Base-by-base conservation (phyloP, 1,139 yeast genomes). In the Blastobotrys apis region DNA sequence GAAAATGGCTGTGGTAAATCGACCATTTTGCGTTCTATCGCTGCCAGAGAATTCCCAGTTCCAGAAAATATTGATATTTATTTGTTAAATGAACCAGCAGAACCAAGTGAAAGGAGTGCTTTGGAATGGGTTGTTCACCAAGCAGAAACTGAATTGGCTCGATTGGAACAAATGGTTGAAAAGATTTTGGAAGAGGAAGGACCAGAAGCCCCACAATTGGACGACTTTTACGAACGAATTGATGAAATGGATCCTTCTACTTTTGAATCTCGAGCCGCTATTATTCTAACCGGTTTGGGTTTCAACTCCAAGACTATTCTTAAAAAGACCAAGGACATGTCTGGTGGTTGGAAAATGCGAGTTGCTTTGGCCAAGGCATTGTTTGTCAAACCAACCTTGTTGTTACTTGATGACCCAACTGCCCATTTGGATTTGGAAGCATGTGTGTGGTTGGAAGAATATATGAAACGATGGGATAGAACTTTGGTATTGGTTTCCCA, bases 1-100 rank as follows among this genome's bases (percentile, higher is more conserved):
- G 97, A 90, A 71, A 92, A 92, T 68, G 99, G 99, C 53, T 92
- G 98, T 73, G 99, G 99, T 73, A 92, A 92, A 70, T 88, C 97
- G 35, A 92, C 99, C 25, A 81, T 92, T 61, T 72, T 92, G 66
- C 86, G 85, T 68, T 82, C 97, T 33, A 70, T 94, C 59, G 97
- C 97, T 49, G 94, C 95, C 47, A 80, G 97, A 69, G 99, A 94
- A 69, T 92, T 77, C 71, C 98, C 98, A 47, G 76, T 92, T 58
- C 97, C 98, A 39, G 94, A 83, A 54, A 78, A 76, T 56, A 86
- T 94, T 59, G 98, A 92, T 73, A 75, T 92, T 51, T 92, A 92
- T 65, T 73, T 92, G 58, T 76, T 92, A 68, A 94, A 94, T 68
- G 97, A 94, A 72, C 97, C 98, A 39, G 98, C 99, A 50, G 96